Evolutionary conservation across 345 rosid genomes (phyloP).

Genomic region (thale cress (Arabidopsis thaliana)): DNA sequence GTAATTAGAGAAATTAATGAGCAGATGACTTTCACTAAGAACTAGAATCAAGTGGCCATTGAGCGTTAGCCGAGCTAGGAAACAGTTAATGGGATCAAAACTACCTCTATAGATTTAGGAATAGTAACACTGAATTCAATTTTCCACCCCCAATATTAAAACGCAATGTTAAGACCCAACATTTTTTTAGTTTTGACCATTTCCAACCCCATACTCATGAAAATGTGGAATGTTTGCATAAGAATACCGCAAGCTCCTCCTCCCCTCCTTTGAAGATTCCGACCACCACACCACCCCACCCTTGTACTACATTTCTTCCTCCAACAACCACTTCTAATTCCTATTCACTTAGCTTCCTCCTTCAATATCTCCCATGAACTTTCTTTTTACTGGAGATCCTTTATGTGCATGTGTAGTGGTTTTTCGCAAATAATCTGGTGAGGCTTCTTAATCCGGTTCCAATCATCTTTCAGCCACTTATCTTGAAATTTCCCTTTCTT

Average conservation of each 20-base stretch:
- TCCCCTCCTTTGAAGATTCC: not conserved
- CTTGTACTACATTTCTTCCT: not conserved
- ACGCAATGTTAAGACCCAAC: not conserved
- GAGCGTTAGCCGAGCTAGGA: not conserved
- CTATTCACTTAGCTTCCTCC: not conserved
- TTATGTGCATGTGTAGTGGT: no score
- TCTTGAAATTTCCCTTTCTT: not conserved
- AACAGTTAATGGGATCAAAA: slow-evolving; percentile 12
- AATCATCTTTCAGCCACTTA: not conserved
- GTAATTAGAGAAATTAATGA: slow-evolving; percentile 6
- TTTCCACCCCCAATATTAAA: not conserved
- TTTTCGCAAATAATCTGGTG: not conserved
- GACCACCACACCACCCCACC: not conserved
- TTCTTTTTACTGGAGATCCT: not conserved
- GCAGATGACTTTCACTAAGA: not conserved
- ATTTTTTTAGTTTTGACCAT: not conserved
- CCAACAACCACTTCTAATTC: not conserved
- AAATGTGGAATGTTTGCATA: no score
- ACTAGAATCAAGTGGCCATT: slow-evolving; percentile 9
- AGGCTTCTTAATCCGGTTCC: not conserved
- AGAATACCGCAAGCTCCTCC: not conserved
- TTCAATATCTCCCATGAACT: not conserved
- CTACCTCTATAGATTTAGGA: slow-evolving; percentile 1
- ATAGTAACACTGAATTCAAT: not conserved
- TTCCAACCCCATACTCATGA: no score